A percentile compares a stretch with the other conserved stretches of the same genome.
Evolutionary conservation across 2,329 filamentous ascomycete species (phyloP).

Genomic region (Colletotrichum falcatum): DNA sequence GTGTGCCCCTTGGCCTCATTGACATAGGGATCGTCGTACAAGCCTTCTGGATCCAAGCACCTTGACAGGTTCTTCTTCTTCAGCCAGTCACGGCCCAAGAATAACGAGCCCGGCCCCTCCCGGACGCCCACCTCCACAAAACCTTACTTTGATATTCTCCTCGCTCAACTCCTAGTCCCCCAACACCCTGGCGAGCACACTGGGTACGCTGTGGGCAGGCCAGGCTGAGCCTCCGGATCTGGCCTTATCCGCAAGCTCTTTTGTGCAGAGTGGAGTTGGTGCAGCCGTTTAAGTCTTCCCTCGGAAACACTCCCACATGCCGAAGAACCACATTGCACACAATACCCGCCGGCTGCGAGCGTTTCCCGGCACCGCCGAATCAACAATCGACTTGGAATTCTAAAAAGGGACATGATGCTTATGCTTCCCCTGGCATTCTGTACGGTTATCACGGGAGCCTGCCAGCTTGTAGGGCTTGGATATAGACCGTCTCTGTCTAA

Average conservation of each 20-base stretch:
- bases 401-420: not conserved
- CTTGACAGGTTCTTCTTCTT: constrained; percentile 5
- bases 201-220: not conserved
- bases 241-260: constrained; percentile 32
- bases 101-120: constrained; percentile 31
- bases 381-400: constrained; percentile 13
- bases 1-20: constrained; percentile 1
- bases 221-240: constrained; percentile 5
- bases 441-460: not conserved
- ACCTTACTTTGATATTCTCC: constrained; percentile 5
- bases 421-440: not conserved
- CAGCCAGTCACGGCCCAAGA: constrained; percentile 17
- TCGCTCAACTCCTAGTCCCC: constrained; percentile 2
- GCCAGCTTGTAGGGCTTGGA: not conserved
- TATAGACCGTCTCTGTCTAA: not conserved
- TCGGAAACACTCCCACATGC: constrained; percentile 31
- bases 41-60: not conserved
- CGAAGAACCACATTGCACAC: constrained; percentile 15
- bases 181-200: not conserved
- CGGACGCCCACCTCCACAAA: constrained; percentile 21
- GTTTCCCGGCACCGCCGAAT: not conserved
- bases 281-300: constrained; percentile 26
- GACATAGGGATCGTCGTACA: not conserved
- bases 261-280: constrained; percentile 7
- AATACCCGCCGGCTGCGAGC: not conserved